A percentile compares a stretch with the other conserved stretches of the same genome.
Evolutionary conservation across 1,284 basidiomycete species (phyloP).

Genomic region (Moniliella sp.): DNA sequence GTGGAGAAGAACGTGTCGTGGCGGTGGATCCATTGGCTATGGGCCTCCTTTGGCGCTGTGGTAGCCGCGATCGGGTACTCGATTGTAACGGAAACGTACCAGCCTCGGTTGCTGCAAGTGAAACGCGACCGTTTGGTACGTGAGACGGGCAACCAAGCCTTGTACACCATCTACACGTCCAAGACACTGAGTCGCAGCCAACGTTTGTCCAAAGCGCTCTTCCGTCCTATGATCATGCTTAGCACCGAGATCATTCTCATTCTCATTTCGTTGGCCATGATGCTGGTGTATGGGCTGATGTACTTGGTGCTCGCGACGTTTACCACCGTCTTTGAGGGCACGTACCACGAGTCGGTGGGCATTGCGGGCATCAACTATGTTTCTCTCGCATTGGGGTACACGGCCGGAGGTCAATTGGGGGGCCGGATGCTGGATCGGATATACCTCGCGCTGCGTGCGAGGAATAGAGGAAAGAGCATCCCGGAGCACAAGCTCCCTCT

Average conservation of each 20-base stretch:
- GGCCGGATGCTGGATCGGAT: slow-evolving; percentile 42
- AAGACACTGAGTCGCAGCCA: slow-evolving; percentile 20
- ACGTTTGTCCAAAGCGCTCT: slow-evolving; percentile 33
- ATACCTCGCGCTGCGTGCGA: slow-evolving; percentile 40
- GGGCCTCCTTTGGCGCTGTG: slow-evolving; percentile 32
- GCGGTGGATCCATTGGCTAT: slow-evolving; percentile 38
- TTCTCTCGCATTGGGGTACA: slow-evolving; percentile 37
- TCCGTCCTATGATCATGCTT: slow-evolving; percentile 39
- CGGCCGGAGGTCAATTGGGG: slow-evolving; percentile 40
- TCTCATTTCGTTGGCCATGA: neutral
- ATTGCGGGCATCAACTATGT: slow-evolving; percentile 48
- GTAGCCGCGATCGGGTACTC: slow-evolving; percentile 14
- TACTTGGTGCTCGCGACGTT: slow-evolving; percentile 48
- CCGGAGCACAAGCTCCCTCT: slow-evolving; percentile 44
- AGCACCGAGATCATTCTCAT: slow-evolving; percentile 23
- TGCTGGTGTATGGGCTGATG: slow-evolving; percentile 41
- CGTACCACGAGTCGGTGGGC: slow-evolving; percentile 35
- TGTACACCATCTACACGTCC: slow-evolving; percentile 16
- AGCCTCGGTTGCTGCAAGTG: slow-evolving; percentile 21
- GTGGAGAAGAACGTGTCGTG: slow-evolving; percentile 40
- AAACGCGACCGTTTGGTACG: slow-evolving; percentile 37
- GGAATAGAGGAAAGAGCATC: slow-evolving; percentile 41
- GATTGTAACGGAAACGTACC: slow-evolving; percentile 29
- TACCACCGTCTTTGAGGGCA: slow-evolving; percentile 42
- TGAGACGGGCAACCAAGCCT: slow-evolving; percentile 26